phyloP scores from a whole-genome alignment of 2,329 filamentous ascomycete species.

The Calonectria honghensis region DNA sequence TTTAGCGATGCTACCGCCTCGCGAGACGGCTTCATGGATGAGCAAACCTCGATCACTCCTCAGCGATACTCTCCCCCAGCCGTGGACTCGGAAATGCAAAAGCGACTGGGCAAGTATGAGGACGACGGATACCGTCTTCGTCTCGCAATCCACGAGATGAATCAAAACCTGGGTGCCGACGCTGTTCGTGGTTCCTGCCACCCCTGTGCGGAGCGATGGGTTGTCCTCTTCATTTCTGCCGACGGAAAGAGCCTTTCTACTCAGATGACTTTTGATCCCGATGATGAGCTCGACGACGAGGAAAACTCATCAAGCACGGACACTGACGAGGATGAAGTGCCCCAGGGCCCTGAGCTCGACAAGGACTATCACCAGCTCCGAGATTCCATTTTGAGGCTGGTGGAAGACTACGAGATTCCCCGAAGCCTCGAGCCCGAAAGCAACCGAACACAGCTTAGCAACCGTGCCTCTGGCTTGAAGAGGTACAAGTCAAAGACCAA shows the following conservation, averaged over 20 bases:
- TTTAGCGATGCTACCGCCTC: constrained; percentile 81
- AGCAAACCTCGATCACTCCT: constrained; percentile 68
- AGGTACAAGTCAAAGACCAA: constrained; percentile 77
- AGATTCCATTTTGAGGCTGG: constrained; percentile 86
- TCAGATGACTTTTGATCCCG: constrained; percentile 82
- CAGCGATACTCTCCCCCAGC: constrained; percentile 74
- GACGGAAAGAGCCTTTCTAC: constrained; percentile 82
- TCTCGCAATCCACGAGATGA: constrained; percentile 82
- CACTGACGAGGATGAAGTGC: constrained; percentile 77
- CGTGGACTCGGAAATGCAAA: constrained; percentile 65
- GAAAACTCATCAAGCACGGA: constrained; percentile 77
- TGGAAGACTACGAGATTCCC: constrained; percentile 88
- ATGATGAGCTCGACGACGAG: constrained; percentile 80
- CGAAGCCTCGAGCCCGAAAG: constrained; percentile 77
- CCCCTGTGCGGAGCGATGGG: constrained; percentile 89
- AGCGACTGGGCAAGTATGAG: constrained; percentile 72
- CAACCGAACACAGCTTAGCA: constrained; percentile 80
- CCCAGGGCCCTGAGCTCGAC: constrained; percentile 78
- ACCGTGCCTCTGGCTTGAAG: constrained; percentile 78
- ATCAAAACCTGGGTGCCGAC: constrained; percentile 78
- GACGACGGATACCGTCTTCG: constrained; percentile 80
- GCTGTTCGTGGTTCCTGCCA: constrained; percentile 81
- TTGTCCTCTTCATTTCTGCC: constrained; percentile 85
- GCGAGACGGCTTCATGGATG: constrained; percentile 77
- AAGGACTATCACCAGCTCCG: constrained; percentile 89